Evolutionary conservation across 2,329 filamentous ascomycete species (phyloP).

Genomic region (Tolypocladium pustulatum): DNA sequence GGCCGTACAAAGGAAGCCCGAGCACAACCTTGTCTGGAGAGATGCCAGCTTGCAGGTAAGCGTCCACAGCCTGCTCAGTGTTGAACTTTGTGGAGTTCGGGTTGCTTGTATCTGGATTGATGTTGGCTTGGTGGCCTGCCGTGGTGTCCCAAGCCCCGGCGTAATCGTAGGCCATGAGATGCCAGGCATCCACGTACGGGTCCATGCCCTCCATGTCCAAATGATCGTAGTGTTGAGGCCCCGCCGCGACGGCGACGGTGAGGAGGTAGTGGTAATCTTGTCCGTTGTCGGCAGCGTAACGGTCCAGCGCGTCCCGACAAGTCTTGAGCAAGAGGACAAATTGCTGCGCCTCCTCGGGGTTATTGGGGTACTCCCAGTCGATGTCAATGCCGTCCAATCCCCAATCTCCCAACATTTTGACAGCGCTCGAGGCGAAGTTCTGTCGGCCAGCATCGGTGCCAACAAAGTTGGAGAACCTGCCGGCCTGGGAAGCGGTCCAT

Average conservation of each 20-base stretch:
- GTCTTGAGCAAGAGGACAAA: conserved; percentile 31
- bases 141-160: conserved; percentile 55
- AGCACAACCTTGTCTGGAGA: conserved; percentile 56
- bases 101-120: conserved; percentile 43
- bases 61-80: conserved; percentile 53
- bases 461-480: conserved; percentile 55
- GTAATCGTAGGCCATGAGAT: conserved; percentile 61
- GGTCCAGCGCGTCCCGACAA: conserved; percentile 32
- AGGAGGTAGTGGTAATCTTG: conserved; percentile 37
- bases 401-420: conserved; percentile 59
- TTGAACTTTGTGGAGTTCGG: conserved; percentile 55
- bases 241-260: conserved; percentile 39
- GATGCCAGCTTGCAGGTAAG: conserved; percentile 42
- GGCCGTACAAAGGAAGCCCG: conserved; percentile 70
- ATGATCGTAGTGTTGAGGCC: conserved; percentile 34
- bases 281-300: conserved; percentile 25
- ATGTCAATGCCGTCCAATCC: conserved; percentile 47
- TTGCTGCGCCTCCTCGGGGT: conserved; percentile 25
- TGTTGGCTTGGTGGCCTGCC: conserved; percentile 60
- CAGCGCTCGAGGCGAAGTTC: conserved; percentile 57
- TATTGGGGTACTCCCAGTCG: conserved; percentile 44
- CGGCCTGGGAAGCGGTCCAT: conserved; percentile 55
- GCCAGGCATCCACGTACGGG: conserved; percentile 45
- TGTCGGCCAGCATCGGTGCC: conserved; percentile 50
- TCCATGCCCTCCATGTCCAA: conserved; percentile 46